Base-by-base conservation (phyloP, 202 grass and related monocot species). In the Schoenoplectus triqueter region DNA sequence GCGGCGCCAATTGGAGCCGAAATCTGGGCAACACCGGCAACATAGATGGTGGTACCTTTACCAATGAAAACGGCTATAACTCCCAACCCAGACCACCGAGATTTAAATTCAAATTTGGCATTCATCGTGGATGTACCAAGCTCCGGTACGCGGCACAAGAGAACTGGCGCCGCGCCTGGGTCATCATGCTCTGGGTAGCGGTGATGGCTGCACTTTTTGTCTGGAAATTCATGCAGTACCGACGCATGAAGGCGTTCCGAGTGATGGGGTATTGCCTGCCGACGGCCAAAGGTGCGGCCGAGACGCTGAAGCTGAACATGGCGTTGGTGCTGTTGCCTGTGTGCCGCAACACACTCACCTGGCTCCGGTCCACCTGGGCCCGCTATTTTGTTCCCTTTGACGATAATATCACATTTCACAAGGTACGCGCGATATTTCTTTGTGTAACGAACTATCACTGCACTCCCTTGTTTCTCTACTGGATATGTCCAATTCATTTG, bases 281-380 rank as follows among this genome's bases (percentile, higher is more conserved):
- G 6, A 92, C 91, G 10, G 96, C 96, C 1, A 99, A 99, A 66
- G 96, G 96, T 49, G 96, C 96, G 3, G 96, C 93, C 6, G 96
- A 99, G 88, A 99, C 93, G 67, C 91, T 99, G 15, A 99, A 99
- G 88, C 92, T 99, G 87, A 99, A 99, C 87, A 99, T 99, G 96
- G 96, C 96, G 18, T 87, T 99, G 48, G 96, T 99, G 19, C 91
- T 99, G 3, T 87, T 99, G 83, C 96, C 96, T 8, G 93, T 96
- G 66, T 99, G 96, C 87, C 89, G 96, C 10, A 99, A 96, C 80
- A 99, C 96, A 6, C 91, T 99, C 59, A 99, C 96, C 6, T 99
- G 96, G 92, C 91, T 99, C 8, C 93, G 96, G 2, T 99, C 96
- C 21, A 95, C 96, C 5, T 92, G 96, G 88, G 93, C 90, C 55